These are phyloP conservation scores for Pythium aquatile DNA, from an alignment of 352 stramenopile species.

Conservation along the genomic window DNA sequence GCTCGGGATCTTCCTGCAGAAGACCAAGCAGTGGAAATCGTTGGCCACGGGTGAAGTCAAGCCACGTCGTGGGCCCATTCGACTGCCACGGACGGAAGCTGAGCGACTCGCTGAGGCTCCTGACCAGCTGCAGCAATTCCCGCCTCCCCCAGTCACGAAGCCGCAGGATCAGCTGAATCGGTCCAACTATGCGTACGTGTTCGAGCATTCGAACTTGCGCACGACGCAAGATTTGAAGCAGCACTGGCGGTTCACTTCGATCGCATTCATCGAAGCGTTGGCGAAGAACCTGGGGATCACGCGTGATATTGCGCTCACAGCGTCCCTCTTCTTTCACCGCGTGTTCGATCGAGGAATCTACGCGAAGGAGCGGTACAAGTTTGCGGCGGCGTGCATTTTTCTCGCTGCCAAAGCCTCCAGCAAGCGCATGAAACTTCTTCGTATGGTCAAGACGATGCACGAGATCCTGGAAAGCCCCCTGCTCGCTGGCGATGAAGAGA, in stretches of 20 bases:
- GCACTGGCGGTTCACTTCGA: slow-evolving; percentile 78
- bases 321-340: slow-evolving; percentile 76
- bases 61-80: slow-evolving; percentile 45
- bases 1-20: slow-evolving; percentile 69
- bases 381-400: slow-evolving; percentile 80
- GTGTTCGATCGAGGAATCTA: slow-evolving; percentile 84
- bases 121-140: slow-evolving; percentile 76
- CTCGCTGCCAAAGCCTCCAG: slow-evolving; percentile 78
- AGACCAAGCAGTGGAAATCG: slow-evolving; percentile 80
- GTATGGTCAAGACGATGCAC: slow-evolving; percentile 85
- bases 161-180: slow-evolving; percentile 62
- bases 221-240: slow-evolving; percentile 66
- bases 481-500: slow-evolving; percentile 70
- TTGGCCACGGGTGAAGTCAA: slow-evolving; percentile 71
- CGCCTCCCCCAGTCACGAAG: slow-evolving; percentile 40
- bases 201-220: slow-evolving; percentile 62
- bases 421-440: slow-evolving; percentile 86
- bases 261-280: slow-evolving; percentile 82
- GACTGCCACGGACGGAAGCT: slow-evolving; percentile 57
- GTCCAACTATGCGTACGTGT: slow-evolving; percentile 70
- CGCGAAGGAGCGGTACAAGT: slow-evolving; percentile 74
- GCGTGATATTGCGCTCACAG: slow-evolving; percentile 69
- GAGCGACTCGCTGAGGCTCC: slow-evolving; percentile 64
- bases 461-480: slow-evolving; percentile 76
- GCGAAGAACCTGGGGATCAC: slow-evolving; percentile 63